Conservation (phyloP, 2,329 filamentous ascomycete species). For the Fusarium equiseti region DNA sequence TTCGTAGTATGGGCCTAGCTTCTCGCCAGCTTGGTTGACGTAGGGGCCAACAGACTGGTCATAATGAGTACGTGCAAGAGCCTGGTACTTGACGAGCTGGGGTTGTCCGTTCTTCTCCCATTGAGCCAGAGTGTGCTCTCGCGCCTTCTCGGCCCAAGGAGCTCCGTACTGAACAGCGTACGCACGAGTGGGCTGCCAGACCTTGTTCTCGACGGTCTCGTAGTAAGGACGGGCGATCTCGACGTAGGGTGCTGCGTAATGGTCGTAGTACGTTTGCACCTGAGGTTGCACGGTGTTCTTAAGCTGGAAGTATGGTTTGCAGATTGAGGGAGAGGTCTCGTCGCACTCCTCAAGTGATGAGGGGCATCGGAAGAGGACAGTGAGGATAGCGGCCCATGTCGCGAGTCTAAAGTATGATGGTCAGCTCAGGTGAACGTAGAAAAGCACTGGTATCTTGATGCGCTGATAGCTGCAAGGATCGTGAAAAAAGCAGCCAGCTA, state of each 20-base stretch:
- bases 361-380: conserved; percentile 85
- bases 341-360: conserved; percentile 74
- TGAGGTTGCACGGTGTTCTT: conserved; percentile 76
- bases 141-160: conserved; percentile 76
- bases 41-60: conserved; percentile 78
- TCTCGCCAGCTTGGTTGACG: conserved; percentile 70
- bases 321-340: conserved; percentile 79
- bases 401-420: conserved; percentile 67
- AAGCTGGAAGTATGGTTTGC: conserved; percentile 82
- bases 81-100: conserved; percentile 74
- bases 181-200: conserved; percentile 76
- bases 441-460: conserved; percentile 1
- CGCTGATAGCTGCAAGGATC: conserved; percentile 14
- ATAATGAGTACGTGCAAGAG: conserved; percentile 74
- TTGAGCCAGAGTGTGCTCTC: conserved; percentile 74
- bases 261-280: conserved; percentile 85
- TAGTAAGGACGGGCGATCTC: conserved; percentile 83
- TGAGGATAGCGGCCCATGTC: conserved; percentile 89
- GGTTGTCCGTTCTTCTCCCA: conserved; percentile 86
- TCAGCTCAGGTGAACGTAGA: background rate
- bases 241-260: conserved; percentile 87
- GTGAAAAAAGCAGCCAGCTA: conserved; percentile 6
- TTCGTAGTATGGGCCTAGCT: conserved; percentile 78
- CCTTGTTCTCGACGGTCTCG: conserved; percentile 67
- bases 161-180: conserved; percentile 80